phyloP scores from a whole-genome alignment of 2,329 filamentous ascomycete species.

The Arthroderma uncinatum region DNA sequence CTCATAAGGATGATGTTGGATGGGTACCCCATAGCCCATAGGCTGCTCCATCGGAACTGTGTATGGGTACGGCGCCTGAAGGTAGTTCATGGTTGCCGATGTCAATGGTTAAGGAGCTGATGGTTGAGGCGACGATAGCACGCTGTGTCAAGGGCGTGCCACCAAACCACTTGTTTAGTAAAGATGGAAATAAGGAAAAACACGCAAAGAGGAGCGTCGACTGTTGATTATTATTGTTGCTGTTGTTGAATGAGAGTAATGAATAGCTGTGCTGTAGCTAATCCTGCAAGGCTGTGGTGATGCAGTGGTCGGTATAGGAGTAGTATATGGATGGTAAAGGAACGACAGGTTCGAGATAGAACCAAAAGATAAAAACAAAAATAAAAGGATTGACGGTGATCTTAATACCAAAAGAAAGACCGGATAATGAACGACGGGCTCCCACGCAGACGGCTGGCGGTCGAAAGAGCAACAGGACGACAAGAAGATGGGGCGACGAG shows the following conservation, averaged over 20 bases:
- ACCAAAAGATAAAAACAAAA: slow-evolving; percentile 13
- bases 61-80: slow-evolving; percentile 30
- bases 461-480: not conserved
- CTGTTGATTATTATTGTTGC: not conserved
- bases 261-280: not conserved
- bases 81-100: slow-evolving; percentile 27
- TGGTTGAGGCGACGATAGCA: not conserved
- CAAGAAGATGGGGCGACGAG: slow-evolving; percentile 2
- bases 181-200: not conserved
- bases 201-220: not conserved
- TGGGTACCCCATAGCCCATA: slow-evolving; percentile 21
- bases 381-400: slow-evolving; percentile 14
- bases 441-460: slow-evolving; percentile 2
- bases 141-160: not conserved
- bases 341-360: slow-evolving; percentile 5
- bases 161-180: not conserved
- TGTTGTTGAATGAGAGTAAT: slow-evolving; percentile 2
- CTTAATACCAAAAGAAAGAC: slow-evolving; percentile 6
- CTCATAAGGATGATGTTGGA: slow-evolving; percentile 5
- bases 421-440: slow-evolving; percentile 4
- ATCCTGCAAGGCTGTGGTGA: not conserved
- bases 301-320: not conserved
- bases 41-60: slow-evolving; percentile 30
- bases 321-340: slow-evolving; percentile 9
- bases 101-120: not conserved